Base-by-base conservation (phyloP, 805 yeast genomes). In the Grigorovia humatica region DNA sequence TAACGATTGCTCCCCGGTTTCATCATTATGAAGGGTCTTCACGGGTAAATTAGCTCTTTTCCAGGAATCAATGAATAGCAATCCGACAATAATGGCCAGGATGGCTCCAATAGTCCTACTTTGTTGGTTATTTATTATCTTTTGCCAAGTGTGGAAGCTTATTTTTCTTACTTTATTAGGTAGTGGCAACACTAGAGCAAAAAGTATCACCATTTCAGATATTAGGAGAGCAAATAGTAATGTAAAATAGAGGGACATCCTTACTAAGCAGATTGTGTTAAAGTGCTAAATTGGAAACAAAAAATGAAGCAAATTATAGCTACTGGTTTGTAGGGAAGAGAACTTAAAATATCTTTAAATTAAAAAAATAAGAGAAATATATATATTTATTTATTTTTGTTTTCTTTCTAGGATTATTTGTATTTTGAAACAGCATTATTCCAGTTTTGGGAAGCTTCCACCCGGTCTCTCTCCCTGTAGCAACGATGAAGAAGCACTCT, bases 61-160 rank as follows among this genome's bases (percentile, higher is more conserved):
- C 58, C 78, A 63, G 18, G 85, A 79, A 59, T 81, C 87, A 15
- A 72, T 48, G 57, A 81, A 80, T 59, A 80, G 72, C 53, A 81
- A 57, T 4, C 70, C 67, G 51, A 81, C 74, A 8, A 81, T 62
- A 0, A 68, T 56, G 1, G 70, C 62, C 12, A 71, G 57, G 47
- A 81, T 78, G 1, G 61, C 60, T 12, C 71, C 58, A 0, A 78
- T 74, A 0, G 81, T 77, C 54, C 68, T 73, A 51, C 74, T 66
- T 57, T 80, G 76, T 35, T 65, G 66, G 40, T 66, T 67, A 27
- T 61, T 58, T 48, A 67, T 66, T 40, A 75, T 56, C 12, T 61
- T 59, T 44, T 68, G 63, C 51, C 74, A 70, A 1, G 68, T 38
- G n/a, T 63, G 59, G 46, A 75, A 73, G 13, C 78, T 59, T n/a